Base-by-base conservation (phyloP, 345 rosid species). In the Eucalyptus curtisii region DNA sequence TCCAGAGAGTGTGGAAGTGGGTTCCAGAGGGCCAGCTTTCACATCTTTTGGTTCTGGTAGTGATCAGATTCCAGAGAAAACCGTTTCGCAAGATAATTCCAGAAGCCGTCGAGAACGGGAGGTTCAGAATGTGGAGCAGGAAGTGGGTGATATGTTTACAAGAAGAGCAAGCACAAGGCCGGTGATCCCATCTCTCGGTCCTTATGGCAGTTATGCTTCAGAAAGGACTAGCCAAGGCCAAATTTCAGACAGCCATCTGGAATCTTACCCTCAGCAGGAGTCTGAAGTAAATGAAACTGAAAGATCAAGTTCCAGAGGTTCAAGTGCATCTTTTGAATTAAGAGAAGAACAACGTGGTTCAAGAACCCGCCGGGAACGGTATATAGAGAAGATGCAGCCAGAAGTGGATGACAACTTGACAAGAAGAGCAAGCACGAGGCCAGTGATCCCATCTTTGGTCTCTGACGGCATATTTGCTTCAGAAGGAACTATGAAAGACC, bases 151-250 rank as follows among this genome's bases (percentile, higher is more conserved):
- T n/a, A 30, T 13, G 7, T n/a, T 48, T n/a, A 30, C 42, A 13
- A 86, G 59, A 37, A 86, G 59, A 86, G 42, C 59, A 37, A 86
- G 87, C 86, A 49, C 49, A 61, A 50, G 80, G 47, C 50, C 87
- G 15, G 55, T 49, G 14, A 53, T 53, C 59, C 82, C 82, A 40
- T 76, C 82, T 76, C 82, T 37, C 11, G 47, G 45, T 37, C 47
- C 82, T 37, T 76, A 93, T 87, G 88, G 90, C 64, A 91, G 90
- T 89, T 94, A 91, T 88, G 93, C 91, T 87, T 89, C 91, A 53
- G 93, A 89, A 80, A 90, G 82, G 45, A 93, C 92, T 87, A 86
- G 22, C 52, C 90, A n/a, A 7, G 82, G 80, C 89, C 94, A 86
- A 88, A 88, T 88, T 87, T 89, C 86, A 88, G 61, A 40, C 49